Percentiles rank a stretch among this genome's conserved stretches.
phyloP scores from a whole-genome alignment of 306 rosid species.

The Vigna nakashimae region DNA sequence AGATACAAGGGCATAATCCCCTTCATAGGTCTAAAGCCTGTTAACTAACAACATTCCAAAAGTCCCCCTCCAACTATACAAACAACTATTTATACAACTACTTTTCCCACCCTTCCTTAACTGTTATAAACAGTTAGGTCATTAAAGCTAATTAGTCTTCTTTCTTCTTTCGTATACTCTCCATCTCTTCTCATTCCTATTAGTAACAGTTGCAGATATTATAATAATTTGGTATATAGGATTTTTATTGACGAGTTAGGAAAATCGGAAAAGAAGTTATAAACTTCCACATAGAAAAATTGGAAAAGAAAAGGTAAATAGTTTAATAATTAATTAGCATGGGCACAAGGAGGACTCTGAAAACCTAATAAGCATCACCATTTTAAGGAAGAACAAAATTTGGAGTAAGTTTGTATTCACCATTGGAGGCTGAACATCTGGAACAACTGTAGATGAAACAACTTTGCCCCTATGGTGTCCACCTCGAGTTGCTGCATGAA shows the following conservation, averaged over 20 bases:
- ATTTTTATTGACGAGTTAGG: not conserved
- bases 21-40: no score
- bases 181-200: no score
- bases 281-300: not conserved
- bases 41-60: no score
- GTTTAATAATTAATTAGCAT: slow-evolving; percentile 20
- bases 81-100: no score
- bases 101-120: no score
- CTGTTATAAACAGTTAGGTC: no score
- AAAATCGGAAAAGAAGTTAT: slow-evolving; percentile 21
- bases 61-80: no score
- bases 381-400: not conserved
- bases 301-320: slow-evolving; percentile 11
- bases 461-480: slow-evolving; percentile 88
- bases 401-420: slow-evolving; percentile 45
- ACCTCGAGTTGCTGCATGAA: slow-evolving; percentile 86
- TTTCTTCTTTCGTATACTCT: no score
- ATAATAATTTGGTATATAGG: not conserved
- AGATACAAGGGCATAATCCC: no score
- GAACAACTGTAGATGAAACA: slow-evolving; percentile 66
- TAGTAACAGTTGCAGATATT: not conserved
- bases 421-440: slow-evolving; percentile 91
- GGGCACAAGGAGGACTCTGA: not conserved
- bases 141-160: no score
- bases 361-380: slow-evolving; percentile 13